Percentiles rank a stretch among this genome's conserved stretches.
phyloP scores from a whole-genome alignment of 148 eudicot species.

The Camellia granthamiana region DNA sequence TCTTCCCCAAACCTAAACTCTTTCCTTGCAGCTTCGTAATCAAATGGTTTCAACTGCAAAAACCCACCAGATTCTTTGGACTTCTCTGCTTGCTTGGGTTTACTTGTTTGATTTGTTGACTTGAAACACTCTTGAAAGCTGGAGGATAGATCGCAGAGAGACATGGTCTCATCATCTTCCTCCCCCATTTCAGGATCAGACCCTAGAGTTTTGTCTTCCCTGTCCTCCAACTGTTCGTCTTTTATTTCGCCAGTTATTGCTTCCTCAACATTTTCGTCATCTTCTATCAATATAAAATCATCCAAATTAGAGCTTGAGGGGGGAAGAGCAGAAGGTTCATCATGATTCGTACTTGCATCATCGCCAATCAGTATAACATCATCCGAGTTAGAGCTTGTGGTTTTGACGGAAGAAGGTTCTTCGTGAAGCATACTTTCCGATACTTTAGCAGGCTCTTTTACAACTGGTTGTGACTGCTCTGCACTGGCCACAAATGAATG shows the following conservation, averaged over 20 bases:
- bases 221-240: constrained; percentile 13
- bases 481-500: constrained; percentile 50
- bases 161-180: constrained; percentile 48
- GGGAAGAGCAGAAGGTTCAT: constrained; percentile 12
- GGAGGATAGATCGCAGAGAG: constrained; percentile 73
- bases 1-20: constrained; percentile 47
- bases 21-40: constrained; percentile 69
- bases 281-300: constrained; percentile 50
- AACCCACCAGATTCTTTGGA: constrained; percentile 25
- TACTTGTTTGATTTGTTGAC: constrained; percentile 31
- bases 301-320: constrained; percentile 29
- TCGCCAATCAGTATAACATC: too few relatives aligned
- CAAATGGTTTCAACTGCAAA: constrained; percentile 57
- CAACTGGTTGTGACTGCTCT: constrained; percentile 25
- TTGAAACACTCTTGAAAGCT: constrained; percentile 72
- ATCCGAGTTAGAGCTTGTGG: not conserved
- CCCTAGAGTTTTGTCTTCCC: constrained; percentile 21
- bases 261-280: constrained; percentile 38
- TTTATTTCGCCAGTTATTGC: constrained; percentile 19
- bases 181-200: constrained; percentile 28
- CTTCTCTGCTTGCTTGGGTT: constrained; percentile 17
- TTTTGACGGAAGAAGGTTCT: constrained; percentile 14
- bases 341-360: not conserved
- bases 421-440: constrained; percentile 6
- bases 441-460: constrained; percentile 27